These are phyloP conservation scores for Ogataea neopini DNA, from an alignment of 805 yeast genomes.

Conservation along the genomic window DNA sequence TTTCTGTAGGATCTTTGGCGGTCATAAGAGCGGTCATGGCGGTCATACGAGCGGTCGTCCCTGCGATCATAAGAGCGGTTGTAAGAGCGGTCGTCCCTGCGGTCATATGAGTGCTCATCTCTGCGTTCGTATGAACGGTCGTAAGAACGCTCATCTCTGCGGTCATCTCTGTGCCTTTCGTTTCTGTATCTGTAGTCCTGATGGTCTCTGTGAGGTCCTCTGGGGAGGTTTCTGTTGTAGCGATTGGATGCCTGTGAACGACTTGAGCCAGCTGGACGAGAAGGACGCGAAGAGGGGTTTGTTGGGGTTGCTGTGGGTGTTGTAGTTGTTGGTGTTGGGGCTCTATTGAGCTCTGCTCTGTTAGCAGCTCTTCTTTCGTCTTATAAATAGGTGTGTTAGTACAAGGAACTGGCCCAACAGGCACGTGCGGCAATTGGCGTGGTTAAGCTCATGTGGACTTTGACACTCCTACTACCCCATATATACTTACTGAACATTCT, in stretches of 20 bases:
- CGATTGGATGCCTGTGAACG: not conserved
- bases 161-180: too few relatives aligned
- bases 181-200: slow-evolving; percentile 1
- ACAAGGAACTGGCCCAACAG: not conserved
- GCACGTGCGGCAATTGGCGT: too few relatives aligned
- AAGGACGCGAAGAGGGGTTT: not conserved
- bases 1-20: not conserved
- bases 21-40: slow-evolving; percentile 22
- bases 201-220: slow-evolving; percentile 9
- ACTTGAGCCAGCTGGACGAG: not conserved
- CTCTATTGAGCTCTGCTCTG: slow-evolving; percentile 15
- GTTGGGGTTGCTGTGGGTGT: not conserved
- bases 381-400: not conserved
- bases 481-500: slow-evolving; percentile 9
- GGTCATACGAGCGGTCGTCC: slow-evolving; percentile 19
- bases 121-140: slow-evolving; percentile 16
- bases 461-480: too few relatives aligned
- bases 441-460: not conserved
- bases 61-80: slow-evolving; percentile 8
- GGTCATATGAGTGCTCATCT: slow-evolving; percentile 24
- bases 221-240: slow-evolving; percentile 4
- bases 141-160: slow-evolving; percentile 5
- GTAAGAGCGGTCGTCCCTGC: slow-evolving; percentile 7
- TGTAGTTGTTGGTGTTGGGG: not conserved
- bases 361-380: slow-evolving; percentile 31